A percentile compares a stretch with the other conserved stretches of the same genome.
Evolutionary conservation across 2,329 filamentous ascomycete genomes (phyloP).

Genomic region (Macrophomina tecta): DNA sequence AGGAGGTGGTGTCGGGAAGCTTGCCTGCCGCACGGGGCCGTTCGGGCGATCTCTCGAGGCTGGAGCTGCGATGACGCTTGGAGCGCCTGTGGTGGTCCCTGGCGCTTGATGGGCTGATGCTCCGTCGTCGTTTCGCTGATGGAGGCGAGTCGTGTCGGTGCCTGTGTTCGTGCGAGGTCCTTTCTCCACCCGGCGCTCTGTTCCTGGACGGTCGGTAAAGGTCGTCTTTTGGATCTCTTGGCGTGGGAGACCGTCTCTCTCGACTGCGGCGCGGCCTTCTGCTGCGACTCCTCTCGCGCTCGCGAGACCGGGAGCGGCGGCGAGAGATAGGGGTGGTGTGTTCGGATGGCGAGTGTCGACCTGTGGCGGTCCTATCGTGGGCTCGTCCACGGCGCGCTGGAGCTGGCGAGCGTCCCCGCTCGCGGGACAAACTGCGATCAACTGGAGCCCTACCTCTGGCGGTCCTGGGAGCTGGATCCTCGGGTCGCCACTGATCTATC

Average conservation of each 20-base stretch:
- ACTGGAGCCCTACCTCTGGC: slow-evolving; percentile 40
- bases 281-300: slow-evolving; percentile 29
- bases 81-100: slow-evolving; percentile 41
- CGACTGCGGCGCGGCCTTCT: slow-evolving; percentile 39
- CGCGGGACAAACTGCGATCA: slow-evolving; percentile 39
- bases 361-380: slow-evolving; percentile 36
- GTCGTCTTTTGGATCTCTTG: slow-evolving; percentile 39
- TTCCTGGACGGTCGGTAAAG: slow-evolving; percentile 43
- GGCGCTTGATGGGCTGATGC: slow-evolving; percentile 43
- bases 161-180: slow-evolving; percentile 41
- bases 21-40: slow-evolving; percentile 41
- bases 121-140: slow-evolving; percentile 48
- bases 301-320: slow-evolving; percentile 38
- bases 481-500: slow-evolving; percentile 52
- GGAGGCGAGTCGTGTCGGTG: slow-evolving; percentile 44
- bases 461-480: slow-evolving; percentile 44
- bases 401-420: slow-evolving; percentile 41
- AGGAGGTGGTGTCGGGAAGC: slow-evolving; percentile 39
- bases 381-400: slow-evolving; percentile 41
- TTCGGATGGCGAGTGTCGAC: slow-evolving; percentile 31
- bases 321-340: slow-evolving; percentile 33
- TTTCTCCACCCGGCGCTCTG: slow-evolving; percentile 45
- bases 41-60: slow-evolving; percentile 43
- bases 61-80: slow-evolving; percentile 44
- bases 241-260: slow-evolving; percentile 35